Evolutionary conservation across 331 rosid species (phyloP), one percentile per base, ranked within the genome.

Genomic region (Pyrus hybrid): DNA sequence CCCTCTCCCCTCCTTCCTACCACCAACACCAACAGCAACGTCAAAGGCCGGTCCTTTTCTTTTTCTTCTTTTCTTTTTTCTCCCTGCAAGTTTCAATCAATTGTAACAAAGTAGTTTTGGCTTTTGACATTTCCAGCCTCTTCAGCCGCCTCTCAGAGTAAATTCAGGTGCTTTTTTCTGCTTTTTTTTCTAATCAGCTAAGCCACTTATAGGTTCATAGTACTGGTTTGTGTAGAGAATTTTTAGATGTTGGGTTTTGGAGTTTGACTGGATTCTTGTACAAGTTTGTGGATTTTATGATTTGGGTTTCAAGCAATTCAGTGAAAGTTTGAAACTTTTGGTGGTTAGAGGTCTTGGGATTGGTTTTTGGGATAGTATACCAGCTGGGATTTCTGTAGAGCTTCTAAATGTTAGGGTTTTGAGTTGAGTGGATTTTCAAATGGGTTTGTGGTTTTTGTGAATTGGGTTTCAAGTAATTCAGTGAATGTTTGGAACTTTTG

Each of bases 11-110:
- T 45, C 51, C 17, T 45, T 45, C 51, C 17, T 45, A 45, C 17
- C 51, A 43, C 49, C 18, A 45, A 45, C 51, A 45, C 10, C 7
- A 28, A 13, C 17, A 26, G 62, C 22, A 20, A 45, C 51, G 17
- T 45, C 51, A 45, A 45, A n/a, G 74, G 79, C 62, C 68, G 67
- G 66, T 72, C 71, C 72, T 71, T 57, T 32, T 66, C 47, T 58
- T 45, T 25, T 5, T 58, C 12, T 72, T 69, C 16, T 43, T 12
- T 43, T 43, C 49, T 41, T 3, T 41, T 41, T 11, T 11, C 49
- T 13, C 49, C 5, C 16, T 12, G 16, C 49, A 43, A 43, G 4
- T 43, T 41, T 43, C 49, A 43, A 12, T 43, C 49, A 43, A 43
- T 9, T 37, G 3, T 43, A 43, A 43, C 49, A 43, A 43, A 43